Base-by-base conservation (phyloP, 768 basidiomycete genomes). In the Chalciporus pseudorubinellus region DNA sequence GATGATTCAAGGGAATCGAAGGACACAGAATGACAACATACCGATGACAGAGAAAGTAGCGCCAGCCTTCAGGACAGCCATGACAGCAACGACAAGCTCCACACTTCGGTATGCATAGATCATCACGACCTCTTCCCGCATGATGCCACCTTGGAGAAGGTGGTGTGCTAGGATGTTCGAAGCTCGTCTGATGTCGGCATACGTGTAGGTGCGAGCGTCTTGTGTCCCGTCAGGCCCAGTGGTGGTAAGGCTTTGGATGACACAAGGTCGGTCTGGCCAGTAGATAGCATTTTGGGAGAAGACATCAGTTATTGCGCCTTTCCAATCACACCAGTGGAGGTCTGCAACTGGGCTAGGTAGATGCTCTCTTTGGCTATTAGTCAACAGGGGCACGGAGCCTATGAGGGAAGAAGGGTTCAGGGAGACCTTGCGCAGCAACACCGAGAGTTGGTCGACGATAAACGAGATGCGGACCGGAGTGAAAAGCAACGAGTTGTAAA, bases 21-120 rank as follows among this genome's bases (percentile, higher is more conserved):
- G 39, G 28, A 42, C 34, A 36, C 13, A 29, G 6, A 46, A 36
- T 44, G 14, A 38, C 51, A 43, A 71, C 85, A 56, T 42, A 95
- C 93, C 95, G 41, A 98, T 95, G 53, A 99, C 97, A 41, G 91
- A 95, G 73, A 99, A 98, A 4, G 91, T 94, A 1, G 91, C 95
- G 22, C 97, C 97, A 3, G 89, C 92, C 72, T 98, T 98, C 56
- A 98, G 78, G 31, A 95, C 85, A 20, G 92, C 97, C 87, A 99
- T 91, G 8, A 98, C 93, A 6, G 95, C 95, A 3, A 98, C 89
- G 2, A 97, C 91, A 46, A 99, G 85, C 68, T 99, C 95, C 42
- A 98, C 94, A 59, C 91, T 92, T 29, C 97, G 83, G 62, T 97
- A 86, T 2, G 95, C 95, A 64, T 98, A 99, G 18, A 99, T 88